These are phyloP conservation scores for Termitomyces sp. DNA, from an alignment of 768 basidiomycete genomes.

Conservation along the genomic window DNA sequence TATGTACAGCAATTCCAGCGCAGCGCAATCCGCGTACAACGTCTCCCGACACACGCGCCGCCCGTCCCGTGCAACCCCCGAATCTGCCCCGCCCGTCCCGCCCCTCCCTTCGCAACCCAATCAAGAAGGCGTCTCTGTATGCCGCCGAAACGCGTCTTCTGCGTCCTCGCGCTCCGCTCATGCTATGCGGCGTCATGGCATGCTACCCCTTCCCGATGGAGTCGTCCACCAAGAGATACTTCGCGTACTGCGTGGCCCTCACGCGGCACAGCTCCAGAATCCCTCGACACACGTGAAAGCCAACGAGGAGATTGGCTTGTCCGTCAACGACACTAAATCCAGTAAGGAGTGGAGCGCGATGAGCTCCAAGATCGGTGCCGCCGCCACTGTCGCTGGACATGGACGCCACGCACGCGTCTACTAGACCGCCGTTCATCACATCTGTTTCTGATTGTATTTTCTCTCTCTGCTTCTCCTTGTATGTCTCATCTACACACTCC, in stretches of 20 bases:
- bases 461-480: background rate
- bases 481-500: background rate
- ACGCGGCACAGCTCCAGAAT: constrained; percentile 8
- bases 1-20: constrained; percentile 1
- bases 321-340: constrained; percentile 3
- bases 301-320: constrained; percentile 1
- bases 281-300: background rate
- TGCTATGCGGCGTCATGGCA: background rate
- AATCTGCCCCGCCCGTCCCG: background rate
- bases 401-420: constrained; percentile 3
- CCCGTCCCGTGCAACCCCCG: background rate
- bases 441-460: background rate
- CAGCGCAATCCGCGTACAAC: constrained; percentile 1
- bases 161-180: constrained; percentile 9
- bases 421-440: background rate
- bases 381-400: constrained; percentile 10
- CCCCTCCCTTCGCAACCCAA: background rate
- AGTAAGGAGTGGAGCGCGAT: constrained; percentile 5
- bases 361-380: background rate
- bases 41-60: background rate
- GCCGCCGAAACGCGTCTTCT: constrained; percentile 13
- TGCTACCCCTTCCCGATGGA: background rate
- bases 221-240: constrained; percentile 1
- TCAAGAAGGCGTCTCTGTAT: background rate
- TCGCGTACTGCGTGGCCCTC: constrained; percentile 11